These are phyloP conservation scores for Stipa capillata DNA, from an alignment of 176 grass and related monocot species.

Conservation along the genomic window DNA sequence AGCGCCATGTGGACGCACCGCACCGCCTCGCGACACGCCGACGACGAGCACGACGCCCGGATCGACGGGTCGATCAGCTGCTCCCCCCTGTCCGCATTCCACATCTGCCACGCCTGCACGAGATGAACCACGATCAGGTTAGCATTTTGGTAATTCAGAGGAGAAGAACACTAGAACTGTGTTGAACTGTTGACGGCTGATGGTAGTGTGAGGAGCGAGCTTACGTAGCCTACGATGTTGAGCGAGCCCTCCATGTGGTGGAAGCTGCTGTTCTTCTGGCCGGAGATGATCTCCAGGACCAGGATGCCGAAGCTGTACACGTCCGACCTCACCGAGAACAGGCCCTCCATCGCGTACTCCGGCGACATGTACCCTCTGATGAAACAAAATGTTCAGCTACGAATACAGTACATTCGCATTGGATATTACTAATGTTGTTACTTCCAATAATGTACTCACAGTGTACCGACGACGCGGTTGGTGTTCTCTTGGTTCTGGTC, in stretches of 20 bases:
- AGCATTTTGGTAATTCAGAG: not conserved
- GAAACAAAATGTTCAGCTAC: not conserved
- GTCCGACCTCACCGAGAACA: slow-evolving; percentile 62
- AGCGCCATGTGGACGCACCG: slow-evolving; percentile 59
- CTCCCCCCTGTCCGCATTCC: slow-evolving; percentile 38
- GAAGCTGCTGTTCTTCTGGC: slow-evolving; percentile 50
- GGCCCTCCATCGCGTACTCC: slow-evolving; percentile 64
- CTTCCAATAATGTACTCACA: not conserved
- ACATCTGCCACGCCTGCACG: slow-evolving; percentile 65
- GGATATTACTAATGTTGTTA: too few species aligned
- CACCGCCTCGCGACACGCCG: slow-evolving; percentile 6
- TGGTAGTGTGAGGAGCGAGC: not conserved
- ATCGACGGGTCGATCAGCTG: slow-evolving; percentile 56
- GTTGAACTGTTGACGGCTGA: not conserved
- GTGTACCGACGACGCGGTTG: slow-evolving; percentile 56
- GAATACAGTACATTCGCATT: not conserved
- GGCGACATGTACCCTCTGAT: slow-evolving; percentile 63
- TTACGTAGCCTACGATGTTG: slow-evolving; percentile 53
- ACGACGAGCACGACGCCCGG: not conserved
- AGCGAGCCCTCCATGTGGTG: slow-evolving; percentile 29
- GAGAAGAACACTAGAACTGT: not conserved
- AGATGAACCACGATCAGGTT: not conserved
- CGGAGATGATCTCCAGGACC: slow-evolving; percentile 44
- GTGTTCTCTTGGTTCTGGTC: slow-evolving; percentile 59
- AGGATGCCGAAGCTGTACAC: slow-evolving; percentile 79